Evolutionary conservation across 2,329 filamentous ascomycete species (phyloP).

Genomic region (Cytospora mali): DNA sequence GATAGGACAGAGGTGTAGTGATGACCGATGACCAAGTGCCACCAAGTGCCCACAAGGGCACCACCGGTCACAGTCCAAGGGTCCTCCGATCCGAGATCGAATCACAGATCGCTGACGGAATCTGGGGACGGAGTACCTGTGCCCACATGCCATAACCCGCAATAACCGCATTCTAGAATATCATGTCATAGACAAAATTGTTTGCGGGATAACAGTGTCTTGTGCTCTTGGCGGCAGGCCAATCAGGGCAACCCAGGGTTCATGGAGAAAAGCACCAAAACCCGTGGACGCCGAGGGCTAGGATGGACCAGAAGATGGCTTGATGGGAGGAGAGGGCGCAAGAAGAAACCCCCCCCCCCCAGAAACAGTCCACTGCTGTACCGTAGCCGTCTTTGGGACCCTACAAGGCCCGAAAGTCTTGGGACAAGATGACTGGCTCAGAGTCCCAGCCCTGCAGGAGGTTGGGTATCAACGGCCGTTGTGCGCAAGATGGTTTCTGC

Average conservation of each 20-base stretch:
- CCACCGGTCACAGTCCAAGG: neutral
- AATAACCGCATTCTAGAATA: constrained; percentile 27
- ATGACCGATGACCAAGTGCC: constrained; percentile 11
- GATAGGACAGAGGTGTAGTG: neutral
- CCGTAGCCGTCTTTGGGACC: neutral
- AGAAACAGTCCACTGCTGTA: neutral
- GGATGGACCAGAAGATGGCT: neutral
- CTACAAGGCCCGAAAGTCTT: neutral
- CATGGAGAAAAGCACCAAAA: neutral
- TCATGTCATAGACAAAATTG: neutral
- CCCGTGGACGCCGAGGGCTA: neutral
- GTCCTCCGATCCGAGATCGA: constrained; percentile 34
- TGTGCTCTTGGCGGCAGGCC: neutral
- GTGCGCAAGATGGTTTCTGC: constrained; percentile 34
- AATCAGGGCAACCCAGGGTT: neutral
- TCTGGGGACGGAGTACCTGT: constrained; percentile 24
- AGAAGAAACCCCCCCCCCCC: too few species aligned
- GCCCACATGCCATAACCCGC: constrained; percentile 15
- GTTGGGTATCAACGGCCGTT: constrained; percentile 39
- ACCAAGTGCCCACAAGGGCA: constrained; percentile 1
- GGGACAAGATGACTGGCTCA: constrained; percentile 33
- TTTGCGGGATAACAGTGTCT: neutral
- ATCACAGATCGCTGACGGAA: constrained; percentile 33
- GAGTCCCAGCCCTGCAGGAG: constrained; percentile 33
- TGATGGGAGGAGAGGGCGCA: neutral